A percentile compares a stretch with the other conserved stretches of the same genome.
Evolutionary conservation across 768 basidiomycete species (phyloP).

Genomic region (Sporobolomyces pararoseus): DNA sequence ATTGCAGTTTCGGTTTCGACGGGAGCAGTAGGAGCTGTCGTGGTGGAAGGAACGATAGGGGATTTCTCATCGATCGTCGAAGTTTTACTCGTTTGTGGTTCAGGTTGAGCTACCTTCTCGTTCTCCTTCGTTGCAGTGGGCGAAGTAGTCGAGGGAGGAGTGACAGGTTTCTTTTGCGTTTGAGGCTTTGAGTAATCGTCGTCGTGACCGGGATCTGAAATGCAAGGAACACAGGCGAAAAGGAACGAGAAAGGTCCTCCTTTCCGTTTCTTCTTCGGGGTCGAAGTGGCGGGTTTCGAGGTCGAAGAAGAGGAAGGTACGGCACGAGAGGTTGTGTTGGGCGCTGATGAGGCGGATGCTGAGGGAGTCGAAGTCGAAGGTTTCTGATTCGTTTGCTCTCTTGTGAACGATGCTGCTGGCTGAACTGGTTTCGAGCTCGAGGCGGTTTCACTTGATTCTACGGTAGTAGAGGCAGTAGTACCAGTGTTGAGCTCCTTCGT

Average conservation of each 20-base stretch:
- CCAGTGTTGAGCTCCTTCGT: not conserved
- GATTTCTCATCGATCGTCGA: not conserved
- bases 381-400: not conserved
- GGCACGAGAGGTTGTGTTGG: not conserved
- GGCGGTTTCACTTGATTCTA: not conserved
- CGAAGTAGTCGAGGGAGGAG: not conserved
- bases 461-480: slow-evolving; percentile 5
- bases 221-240: slow-evolving; percentile 35
- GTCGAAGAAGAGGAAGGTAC: slow-evolving; percentile 10
- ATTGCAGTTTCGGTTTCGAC: slow-evolving; percentile 14
- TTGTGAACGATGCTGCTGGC: too few species aligned
- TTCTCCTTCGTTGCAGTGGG: slow-evolving; percentile 16
- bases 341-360: slow-evolving; percentile 7
- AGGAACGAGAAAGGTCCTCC: slow-evolving; percentile 20
- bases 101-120: slow-evolving; percentile 2
- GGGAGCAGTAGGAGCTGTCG: not conserved
- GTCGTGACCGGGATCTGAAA: slow-evolving; percentile 19
- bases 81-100: not conserved
- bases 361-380: slow-evolving; percentile 9
- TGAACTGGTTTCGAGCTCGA: not conserved
- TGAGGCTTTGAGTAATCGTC: not conserved
- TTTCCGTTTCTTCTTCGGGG: slow-evolving; percentile 31
- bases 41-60: not conserved
- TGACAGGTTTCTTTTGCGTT: not conserved
- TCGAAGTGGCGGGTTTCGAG: not conserved